phyloP scores from a whole-genome alignment of 192 early-diverging fungal species.

The Gamsiella multidivaricata region DNA sequence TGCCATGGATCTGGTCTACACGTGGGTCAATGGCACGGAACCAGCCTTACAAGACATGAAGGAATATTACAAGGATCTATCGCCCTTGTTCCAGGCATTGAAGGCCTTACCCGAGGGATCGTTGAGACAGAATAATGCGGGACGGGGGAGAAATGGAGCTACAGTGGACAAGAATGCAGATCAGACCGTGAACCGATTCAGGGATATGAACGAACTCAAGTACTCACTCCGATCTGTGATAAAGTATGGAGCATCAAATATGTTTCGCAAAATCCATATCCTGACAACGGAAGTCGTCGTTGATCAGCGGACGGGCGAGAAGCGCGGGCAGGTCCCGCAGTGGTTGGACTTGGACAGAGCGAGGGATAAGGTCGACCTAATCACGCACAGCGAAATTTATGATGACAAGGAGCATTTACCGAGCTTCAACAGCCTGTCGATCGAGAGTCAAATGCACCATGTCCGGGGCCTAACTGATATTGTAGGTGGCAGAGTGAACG shows the following conservation, averaged over 20 bases:
- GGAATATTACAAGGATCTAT: conserved; percentile 13
- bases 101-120: neutral
- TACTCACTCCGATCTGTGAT: conserved; percentile 53
- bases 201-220: conserved; percentile 51
- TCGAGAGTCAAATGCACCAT: conserved; percentile 55
- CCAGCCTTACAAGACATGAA: conserved; percentile 10
- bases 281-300: conserved; percentile 38
- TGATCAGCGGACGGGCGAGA: neutral
- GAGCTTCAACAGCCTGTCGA: conserved; percentile 55
- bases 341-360: conserved; percentile 23
- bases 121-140: neutral
- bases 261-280: conserved; percentile 33
- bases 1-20: conserved; percentile 52
- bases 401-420: conserved; percentile 28
- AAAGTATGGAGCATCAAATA: conserved; percentile 10
- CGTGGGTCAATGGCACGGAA: conserved; percentile 57
- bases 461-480: conserved; percentile 31
- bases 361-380: conserved; percentile 6
- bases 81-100: conserved; percentile 1
- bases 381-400: conserved; percentile 44
- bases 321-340: conserved; percentile 14
- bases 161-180: neutral
- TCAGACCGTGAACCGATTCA: conserved; percentile 24
- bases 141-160: neutral
- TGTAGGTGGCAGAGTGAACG: conserved; percentile 38